Percentiles rank a stretch among this genome's conserved stretches.
Conservation (phyloP, 169 alveolate species). For the Pseudocohnilembus persalinus region DNA sequence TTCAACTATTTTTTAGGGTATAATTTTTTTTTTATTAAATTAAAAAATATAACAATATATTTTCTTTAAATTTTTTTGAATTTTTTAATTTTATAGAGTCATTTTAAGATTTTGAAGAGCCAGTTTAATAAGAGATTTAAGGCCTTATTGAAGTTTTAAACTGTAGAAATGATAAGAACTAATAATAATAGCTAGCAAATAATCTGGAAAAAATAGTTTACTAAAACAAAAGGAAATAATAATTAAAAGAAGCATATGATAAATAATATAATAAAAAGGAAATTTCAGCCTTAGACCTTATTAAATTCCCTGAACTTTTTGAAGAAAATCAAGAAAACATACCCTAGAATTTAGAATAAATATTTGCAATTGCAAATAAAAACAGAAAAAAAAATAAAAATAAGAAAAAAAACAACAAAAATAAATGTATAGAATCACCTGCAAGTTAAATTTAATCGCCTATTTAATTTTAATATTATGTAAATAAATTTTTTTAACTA, state of each 20-base stretch:
- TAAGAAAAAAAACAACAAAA: too few relatives aligned
- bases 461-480: too few relatives aligned
- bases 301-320: background rate
- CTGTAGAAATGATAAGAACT: background rate
- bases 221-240: background rate
- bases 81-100: background rate
- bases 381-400: background rate
- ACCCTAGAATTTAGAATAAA: background rate
- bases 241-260: too few relatives aligned
- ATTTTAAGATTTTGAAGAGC: background rate
- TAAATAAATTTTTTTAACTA: too few relatives aligned
- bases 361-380: background rate
- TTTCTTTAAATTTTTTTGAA: too few relatives aligned
- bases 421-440: background rate
- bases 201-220: background rate
- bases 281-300: background rate
- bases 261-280: too few relatives aligned
- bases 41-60: background rate
- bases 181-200: background rate
- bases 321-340: background rate
- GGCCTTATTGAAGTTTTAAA: too few relatives aligned
- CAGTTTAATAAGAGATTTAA: background rate
- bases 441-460: background rate
- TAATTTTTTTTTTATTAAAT: too few relatives aligned
- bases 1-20: background rate